Percentiles rank a stretch among this genome's conserved stretches.
These are phyloP conservation scores for Coccomyxa sp. DNA, from an alignment of 139 green algal genomes.

Conservation along the genomic window DNA sequence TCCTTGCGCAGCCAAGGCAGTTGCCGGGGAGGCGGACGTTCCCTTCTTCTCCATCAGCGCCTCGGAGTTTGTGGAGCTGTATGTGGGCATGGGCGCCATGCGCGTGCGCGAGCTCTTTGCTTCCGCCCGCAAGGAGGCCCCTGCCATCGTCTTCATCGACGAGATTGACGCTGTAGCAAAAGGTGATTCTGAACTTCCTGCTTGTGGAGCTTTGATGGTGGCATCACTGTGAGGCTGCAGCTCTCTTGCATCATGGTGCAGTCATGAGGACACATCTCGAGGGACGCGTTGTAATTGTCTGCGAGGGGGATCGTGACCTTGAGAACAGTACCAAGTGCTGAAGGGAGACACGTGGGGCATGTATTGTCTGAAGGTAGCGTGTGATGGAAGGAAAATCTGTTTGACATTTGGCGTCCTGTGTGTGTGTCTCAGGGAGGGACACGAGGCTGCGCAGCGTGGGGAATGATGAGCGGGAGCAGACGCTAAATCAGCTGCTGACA, in stretches of 20 bases:
- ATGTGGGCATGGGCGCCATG: conserved; percentile 88
- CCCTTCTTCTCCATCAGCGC: conserved; percentile 82
- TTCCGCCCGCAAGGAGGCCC: conserved; percentile 66
- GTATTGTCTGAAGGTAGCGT: no score
- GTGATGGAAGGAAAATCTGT: no score
- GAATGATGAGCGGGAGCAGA: conserved; percentile 90
- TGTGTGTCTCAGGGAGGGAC: conserved; percentile 50
- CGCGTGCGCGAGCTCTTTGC: conserved; percentile 80
- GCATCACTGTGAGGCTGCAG: no score
- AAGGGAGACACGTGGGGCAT: no score
- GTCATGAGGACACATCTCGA: no score
- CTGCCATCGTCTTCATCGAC: conserved; percentile 92
- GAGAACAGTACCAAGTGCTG: no score
- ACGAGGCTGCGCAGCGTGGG: conserved; percentile 57
- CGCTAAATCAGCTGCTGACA: conserved; percentile 88
- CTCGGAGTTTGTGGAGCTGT: conserved; percentile 90
- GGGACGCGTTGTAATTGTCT: no score
- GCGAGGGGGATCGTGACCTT: no score
- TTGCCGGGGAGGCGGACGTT: conserved; percentile 72
- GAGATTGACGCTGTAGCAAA: conserved; percentile 83
- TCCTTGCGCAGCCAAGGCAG: conserved; percentile 40
- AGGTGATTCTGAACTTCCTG: conserved; percentile 3
- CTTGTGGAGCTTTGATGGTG: background rate
- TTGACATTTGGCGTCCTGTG: no score
- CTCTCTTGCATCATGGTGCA: no score